Evolutionary conservation across 2,329 filamentous ascomycete genomes (phyloP), one percentile per base, ranked within the genome.

Genomic region (Graphiopsis chlorocephala): DNA sequence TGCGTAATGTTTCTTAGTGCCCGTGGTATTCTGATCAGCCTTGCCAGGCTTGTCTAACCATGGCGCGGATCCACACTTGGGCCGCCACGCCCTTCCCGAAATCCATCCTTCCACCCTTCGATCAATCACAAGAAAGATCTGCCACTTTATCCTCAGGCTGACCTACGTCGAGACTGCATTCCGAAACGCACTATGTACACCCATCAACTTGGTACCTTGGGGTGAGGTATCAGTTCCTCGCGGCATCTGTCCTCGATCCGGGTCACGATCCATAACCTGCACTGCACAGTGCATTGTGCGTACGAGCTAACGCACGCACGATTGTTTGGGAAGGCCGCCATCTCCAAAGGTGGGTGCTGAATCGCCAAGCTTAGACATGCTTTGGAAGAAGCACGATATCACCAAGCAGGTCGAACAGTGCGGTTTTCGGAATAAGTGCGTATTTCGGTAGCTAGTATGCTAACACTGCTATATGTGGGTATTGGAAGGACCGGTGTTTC

Each of bases 1-100:
- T 20, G 29, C 29, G 25, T 31, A 17, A 17, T 28, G 50, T 28
- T 29, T 26, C n/a, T 52, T 29, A n/a, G 26, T 52, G 25, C 15
- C 48, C n/a, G 48, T 52, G 25, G 48, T 29, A 28, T 53, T 53
- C 50, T 53, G 38, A 23, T 53, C 50, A 53, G 50, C 50, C 50
- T 53, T 53, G 50, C 10, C 48, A 17, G 28, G 28, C 50, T 53
- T 31, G 28, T 53, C 28, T 20, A 28, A 53, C 26, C 26, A 53
- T 31, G 26, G 14, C 50, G 50, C 20, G 26, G 50, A 53, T 53
- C 50, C 50, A 53, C 50, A 29, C 15, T 53, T 53, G 50, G 50
- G 50, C 50, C 28, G 50, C 50, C 26, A 53, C 17, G 50, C 28
- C 15, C 26, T 29, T 29, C 26, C 15, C 15, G 50, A 53, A n/a